A percentile compares a stretch with the other conserved stretches of the same genome.
phyloP scores from a whole-genome alignment of 2,329 filamentous ascomycete genomes.

The Xylariaceae sp. region DNA sequence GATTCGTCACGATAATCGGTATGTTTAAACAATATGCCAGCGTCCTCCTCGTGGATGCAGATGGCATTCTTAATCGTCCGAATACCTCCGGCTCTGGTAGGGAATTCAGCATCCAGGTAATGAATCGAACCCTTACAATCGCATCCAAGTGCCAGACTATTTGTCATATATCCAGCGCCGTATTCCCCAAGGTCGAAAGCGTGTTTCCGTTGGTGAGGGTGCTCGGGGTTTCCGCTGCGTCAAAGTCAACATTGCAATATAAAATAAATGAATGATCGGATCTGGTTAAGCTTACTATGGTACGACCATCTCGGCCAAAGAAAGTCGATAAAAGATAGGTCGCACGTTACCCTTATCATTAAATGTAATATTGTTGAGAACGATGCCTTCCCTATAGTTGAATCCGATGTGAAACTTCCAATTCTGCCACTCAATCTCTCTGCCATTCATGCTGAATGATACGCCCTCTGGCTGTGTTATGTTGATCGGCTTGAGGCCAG shows the following conservation, averaged over 20 bases:
- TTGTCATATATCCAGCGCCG: conserved; percentile 83
- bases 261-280: not conserved
- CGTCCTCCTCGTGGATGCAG: conserved; percentile 94
- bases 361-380: conserved; percentile 87
- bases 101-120: conserved; percentile 88
- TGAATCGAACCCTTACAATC: conserved; percentile 91
- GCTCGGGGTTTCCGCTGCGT: conserved; percentile 71
- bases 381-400: conserved; percentile 91
- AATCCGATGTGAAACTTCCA: conserved; percentile 94
- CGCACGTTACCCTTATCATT: conserved; percentile 81
- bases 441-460: conserved; percentile 78
- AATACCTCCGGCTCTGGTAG: conserved; percentile 75
- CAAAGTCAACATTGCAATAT: conserved; percentile 19
- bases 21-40: conserved; percentile 92
- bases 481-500: conserved; percentile 82
- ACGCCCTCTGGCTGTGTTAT: conserved; percentile 90
- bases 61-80: conserved; percentile 90
- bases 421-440: conserved; percentile 86
- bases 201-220: conserved; percentile 81
- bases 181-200: conserved; percentile 84
- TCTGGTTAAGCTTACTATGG: conserved; percentile 62
- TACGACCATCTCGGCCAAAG: conserved; percentile 91
- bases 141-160: conserved; percentile 76
- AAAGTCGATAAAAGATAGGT: conserved; percentile 86
- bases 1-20: conserved; percentile 92